Base-by-base conservation (phyloP, 768 basidiomycete genomes). In the Paxillus rubicundulus region DNA sequence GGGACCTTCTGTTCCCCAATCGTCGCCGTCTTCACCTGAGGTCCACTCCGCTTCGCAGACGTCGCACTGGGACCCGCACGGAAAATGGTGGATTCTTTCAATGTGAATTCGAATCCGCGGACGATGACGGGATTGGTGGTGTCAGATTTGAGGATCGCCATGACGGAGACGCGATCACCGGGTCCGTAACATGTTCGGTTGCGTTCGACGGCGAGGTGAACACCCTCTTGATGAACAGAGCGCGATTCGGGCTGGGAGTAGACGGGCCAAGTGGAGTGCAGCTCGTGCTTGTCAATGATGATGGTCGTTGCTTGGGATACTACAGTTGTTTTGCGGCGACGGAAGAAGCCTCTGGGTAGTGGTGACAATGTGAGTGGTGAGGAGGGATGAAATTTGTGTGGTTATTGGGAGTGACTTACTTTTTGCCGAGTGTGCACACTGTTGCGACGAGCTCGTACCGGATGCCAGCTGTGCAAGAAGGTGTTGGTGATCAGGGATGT, bases 241-340 rank as follows among this genome's bases (percentile, higher is more conserved):
- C 89, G 86, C 32, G 77, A 78, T 61, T 92, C 89, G 10, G 81
- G 80, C 64, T 92, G 88, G 45, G 81, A 81, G 64, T 92, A 96
- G 28, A 95, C 80, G 2, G 94, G 93, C 94, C 94, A 97, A 1
- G 90, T 86, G 4, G 92, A 88, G 63, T 96, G 93, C 7, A 95
- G 74, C 58, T 96, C 94, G 63, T 96, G 93, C 69, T 96, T 97
- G 75, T 92, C 89, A 61, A 97, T 90, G 56, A 85, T 81, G 41
- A 97, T 86, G 12, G 79, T 73, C 32, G 88, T 81, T 17, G 82
- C 76, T 12, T 84, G 80, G n/a, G 85, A 82, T 28, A 82, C 70
- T 39, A 89, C 79, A 18, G 81, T 75, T 1, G 86, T 80, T 62
- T 89, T 87, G 59, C 87, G 84, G 56, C 87, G 84, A 33, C 91